Evolutionary conservation across 2,329 filamentous ascomycete genomes (phyloP).

Genomic region (Hymenoscyphus albidus): DNA sequence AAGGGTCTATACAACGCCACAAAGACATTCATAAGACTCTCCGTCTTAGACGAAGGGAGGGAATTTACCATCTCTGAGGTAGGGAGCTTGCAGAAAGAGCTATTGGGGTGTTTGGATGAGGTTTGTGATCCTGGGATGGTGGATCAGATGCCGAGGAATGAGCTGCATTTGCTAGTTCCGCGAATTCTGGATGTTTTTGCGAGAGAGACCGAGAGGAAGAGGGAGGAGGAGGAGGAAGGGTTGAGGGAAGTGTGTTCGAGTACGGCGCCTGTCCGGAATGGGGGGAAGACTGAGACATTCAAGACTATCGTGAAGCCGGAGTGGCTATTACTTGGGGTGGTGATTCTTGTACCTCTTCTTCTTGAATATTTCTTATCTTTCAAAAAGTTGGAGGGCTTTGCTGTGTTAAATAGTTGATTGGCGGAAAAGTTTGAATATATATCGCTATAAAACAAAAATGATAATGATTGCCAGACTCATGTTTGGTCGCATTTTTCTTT

Average conservation of each 20-base stretch:
- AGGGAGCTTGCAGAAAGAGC: not conserved
- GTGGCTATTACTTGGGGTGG: not conserved
- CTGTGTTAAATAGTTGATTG: not conserved
- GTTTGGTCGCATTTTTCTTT: too few relatives aligned
- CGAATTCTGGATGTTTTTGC: not conserved
- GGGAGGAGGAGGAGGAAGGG: not conserved
- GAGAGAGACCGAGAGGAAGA: not conserved
- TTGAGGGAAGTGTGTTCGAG: not conserved
- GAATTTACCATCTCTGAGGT: not conserved
- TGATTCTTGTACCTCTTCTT: not conserved
- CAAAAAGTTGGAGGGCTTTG: not conserved
- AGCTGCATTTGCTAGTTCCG: not conserved
- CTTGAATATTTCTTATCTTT: not conserved
- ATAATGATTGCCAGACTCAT: too few relatives aligned
- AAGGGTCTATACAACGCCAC: not conserved
- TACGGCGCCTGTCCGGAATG: not conserved
- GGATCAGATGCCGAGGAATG: slow-evolving; percentile 1
- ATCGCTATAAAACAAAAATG: not conserved
- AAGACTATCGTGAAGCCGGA: not conserved
- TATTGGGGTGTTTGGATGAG: not conserved
- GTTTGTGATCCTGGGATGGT: not conserved
- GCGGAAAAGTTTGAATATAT: not conserved
- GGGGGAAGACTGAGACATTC: not conserved
- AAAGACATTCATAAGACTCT: not conserved
- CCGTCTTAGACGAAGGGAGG: not conserved